A percentile compares a stretch with the other conserved stretches of the same genome.
Evolutionary conservation across 371 early-diverging fungal genomes (phyloP).

Genomic region (Dinochytrium kinnereticum): DNA sequence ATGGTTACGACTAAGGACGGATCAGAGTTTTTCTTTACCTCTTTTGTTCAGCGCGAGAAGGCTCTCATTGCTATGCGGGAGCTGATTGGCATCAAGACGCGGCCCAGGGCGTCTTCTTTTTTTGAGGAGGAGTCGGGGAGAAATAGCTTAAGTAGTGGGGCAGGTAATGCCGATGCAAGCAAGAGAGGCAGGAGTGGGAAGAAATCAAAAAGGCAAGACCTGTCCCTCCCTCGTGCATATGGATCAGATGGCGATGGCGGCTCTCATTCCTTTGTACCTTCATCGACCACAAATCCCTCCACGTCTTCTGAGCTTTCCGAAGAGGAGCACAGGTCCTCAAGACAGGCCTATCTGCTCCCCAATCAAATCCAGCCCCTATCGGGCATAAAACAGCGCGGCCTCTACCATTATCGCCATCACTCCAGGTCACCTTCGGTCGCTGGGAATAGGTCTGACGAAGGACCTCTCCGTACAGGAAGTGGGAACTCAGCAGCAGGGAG

Average conservation of each 20-base stretch:
- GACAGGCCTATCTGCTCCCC: too few species aligned
- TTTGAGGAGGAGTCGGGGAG: not conserved
- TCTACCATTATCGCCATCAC: too few species aligned
- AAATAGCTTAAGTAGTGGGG: not conserved
- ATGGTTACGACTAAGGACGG: slow-evolving; percentile 65
- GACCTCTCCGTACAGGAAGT: not conserved
- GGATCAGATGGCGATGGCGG: not conserved
- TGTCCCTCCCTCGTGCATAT: not conserved
- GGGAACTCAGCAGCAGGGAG: too few species aligned
- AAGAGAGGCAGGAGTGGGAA: not conserved
- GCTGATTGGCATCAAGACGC: not conserved
- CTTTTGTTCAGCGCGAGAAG: slow-evolving; percentile 44
- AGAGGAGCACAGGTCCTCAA: not conserved
- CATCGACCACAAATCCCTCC: not conserved
- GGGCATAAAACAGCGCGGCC: too few species aligned
- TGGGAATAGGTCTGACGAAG: too few species aligned
- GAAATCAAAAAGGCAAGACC: not conserved
- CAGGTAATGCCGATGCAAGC: too few species aligned
- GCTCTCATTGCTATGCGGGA: slow-evolving; percentile 29
- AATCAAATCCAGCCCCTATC: too few species aligned
- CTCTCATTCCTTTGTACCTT: not conserved
- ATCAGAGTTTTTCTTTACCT: slow-evolving; percentile 42
- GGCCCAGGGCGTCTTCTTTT: not conserved
- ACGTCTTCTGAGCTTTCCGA: not conserved
- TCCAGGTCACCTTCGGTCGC: not conserved